These are phyloP conservation scores for Ormosia emarginata DNA, from an alignment of 306 rosid species.

Conservation along the genomic window DNA sequence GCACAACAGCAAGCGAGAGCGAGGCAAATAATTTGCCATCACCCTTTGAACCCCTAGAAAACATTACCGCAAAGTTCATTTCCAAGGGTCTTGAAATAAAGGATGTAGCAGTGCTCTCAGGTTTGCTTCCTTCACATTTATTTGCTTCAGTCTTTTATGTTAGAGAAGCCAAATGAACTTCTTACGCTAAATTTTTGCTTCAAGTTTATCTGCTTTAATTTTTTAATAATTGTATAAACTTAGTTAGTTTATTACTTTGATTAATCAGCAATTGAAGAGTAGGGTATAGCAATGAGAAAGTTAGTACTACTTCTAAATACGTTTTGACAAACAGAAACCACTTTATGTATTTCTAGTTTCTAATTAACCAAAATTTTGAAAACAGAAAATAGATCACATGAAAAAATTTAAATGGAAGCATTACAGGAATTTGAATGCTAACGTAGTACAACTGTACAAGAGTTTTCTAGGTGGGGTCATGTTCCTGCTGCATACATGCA, in stretches of 20 bases:
- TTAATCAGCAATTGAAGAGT: background rate
- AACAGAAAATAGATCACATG: background rate
- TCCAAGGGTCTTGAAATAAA: slow-evolving; percentile 64
- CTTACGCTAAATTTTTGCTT: background rate
- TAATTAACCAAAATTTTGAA: background rate
- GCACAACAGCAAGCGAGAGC: slow-evolving; percentile 57
- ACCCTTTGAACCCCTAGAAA: slow-evolving; percentile 69
- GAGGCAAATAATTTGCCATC: slow-evolving; percentile 71
- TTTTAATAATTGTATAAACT: background rate
- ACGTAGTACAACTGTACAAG: background rate
- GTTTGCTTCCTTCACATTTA: slow-evolving; percentile 34
- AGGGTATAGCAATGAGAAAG: background rate
- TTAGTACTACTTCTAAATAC: background rate
- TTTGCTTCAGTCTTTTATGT: background rate
- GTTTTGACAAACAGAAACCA: background rate
- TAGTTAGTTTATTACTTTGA: background rate
- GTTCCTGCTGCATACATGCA: background rate
- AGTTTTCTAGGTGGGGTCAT: too few species aligned
- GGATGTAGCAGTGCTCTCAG: slow-evolving; percentile 82
- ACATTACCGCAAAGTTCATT: slow-evolving; percentile 62
- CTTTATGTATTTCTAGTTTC: background rate
- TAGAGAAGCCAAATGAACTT: background rate
- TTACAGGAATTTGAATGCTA: background rate
- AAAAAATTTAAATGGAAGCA: background rate
- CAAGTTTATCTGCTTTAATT: background rate